phyloP scores from a whole-genome alignment of 2,329 filamentous ascomycete species.

The Ophiobolus disseminans region DNA sequence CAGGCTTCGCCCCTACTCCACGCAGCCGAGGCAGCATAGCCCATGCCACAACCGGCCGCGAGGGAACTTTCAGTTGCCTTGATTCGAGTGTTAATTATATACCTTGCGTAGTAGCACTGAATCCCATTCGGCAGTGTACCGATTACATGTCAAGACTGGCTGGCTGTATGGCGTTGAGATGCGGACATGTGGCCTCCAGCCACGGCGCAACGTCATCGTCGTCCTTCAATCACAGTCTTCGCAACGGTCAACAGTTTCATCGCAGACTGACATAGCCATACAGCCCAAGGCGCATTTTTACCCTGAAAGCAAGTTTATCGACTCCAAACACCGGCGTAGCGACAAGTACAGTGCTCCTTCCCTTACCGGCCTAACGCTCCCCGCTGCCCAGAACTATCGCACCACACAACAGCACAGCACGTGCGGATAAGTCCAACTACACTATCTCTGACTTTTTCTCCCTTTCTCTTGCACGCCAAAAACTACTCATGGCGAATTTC shows the following conservation, averaged over 20 bases:
- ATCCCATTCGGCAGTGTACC: neutral
- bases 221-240: neutral
- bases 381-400: slow-evolving; percentile 20
- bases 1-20: slow-evolving; percentile 21
- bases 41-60: slow-evolving; percentile 4
- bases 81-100: slow-evolving; percentile 8
- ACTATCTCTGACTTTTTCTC: neutral
- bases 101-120: neutral
- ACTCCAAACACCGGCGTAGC: neutral
- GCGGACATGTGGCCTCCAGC: neutral
- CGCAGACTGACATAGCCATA: neutral
- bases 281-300: no score
- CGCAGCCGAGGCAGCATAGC: slow-evolving; percentile 7
- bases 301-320: no score
- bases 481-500: slow-evolving; percentile 19
- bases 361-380: slow-evolving; percentile 21
- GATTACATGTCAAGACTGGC: neutral
- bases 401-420: neutral
- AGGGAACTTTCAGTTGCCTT: neutral
- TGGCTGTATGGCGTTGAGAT: no score
- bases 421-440: neutral
- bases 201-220: neutral
- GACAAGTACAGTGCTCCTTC: slow-evolving; percentile 18
- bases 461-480: neutral
- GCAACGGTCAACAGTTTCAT: neutral